These are phyloP conservation scores for Brasilioporus rufonigricans DNA, from an alignment of 768 basidiomycete species.

Conservation along the genomic window DNA sequence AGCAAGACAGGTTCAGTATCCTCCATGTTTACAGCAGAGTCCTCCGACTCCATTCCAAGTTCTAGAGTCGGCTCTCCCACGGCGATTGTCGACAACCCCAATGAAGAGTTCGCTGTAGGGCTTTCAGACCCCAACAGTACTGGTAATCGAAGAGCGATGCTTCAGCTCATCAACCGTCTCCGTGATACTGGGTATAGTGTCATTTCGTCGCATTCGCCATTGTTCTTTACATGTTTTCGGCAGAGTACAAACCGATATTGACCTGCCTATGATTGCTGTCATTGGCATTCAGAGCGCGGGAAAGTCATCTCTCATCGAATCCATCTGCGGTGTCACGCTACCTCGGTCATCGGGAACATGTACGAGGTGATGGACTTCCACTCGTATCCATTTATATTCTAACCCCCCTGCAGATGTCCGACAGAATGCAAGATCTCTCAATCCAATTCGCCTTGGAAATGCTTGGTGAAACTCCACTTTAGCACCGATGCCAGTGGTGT, in stretches of 20 bases:
- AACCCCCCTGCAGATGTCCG: slow-evolving; percentile 26
- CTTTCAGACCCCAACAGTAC: slow-evolving; percentile 48
- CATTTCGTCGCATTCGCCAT: background rate
- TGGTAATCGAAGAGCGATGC: slow-evolving; percentile 39
- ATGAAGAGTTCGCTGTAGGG: slow-evolving; percentile 39
- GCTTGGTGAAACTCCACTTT: too few relatives aligned
- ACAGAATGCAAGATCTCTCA: slow-evolving; percentile 46
- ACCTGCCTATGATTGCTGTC: slow-evolving; percentile 71
- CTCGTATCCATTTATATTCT: background rate
- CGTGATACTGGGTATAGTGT: slow-evolving; percentile 56
- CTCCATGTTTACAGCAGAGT: too few relatives aligned
- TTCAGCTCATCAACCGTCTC: too few relatives aligned
- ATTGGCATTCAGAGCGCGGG: slow-evolving; percentile 73
- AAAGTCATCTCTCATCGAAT: too few relatives aligned
- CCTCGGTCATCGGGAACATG: slow-evolving; percentile 75
- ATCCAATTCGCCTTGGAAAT: slow-evolving; percentile 45
- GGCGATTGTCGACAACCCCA: background rate
- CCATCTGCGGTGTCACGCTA: slow-evolving; percentile 69
- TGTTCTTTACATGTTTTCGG: background rate
- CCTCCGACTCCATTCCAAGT: background rate
- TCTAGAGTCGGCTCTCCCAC: background rate
- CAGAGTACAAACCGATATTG: slow-evolving; percentile 68
- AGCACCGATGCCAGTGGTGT: too few relatives aligned
- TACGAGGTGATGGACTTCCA: slow-evolving; percentile 50
- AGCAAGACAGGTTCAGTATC: background rate